Base-by-base conservation (phyloP, 129 eudicot species). In the Artemisia tridentata region DNA sequence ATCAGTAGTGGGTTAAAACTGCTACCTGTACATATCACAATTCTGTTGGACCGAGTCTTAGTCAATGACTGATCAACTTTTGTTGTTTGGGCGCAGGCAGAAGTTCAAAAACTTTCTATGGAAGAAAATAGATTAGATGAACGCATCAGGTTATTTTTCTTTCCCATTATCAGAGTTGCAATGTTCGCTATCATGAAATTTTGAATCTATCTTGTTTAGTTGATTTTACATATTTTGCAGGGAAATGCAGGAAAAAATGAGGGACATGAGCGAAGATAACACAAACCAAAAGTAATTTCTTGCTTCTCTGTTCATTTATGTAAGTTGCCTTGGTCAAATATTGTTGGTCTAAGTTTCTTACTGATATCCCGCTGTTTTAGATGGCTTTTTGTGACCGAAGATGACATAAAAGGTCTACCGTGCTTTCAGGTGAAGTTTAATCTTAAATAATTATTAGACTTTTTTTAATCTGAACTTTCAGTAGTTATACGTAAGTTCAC, bases 381-480 rank as follows among this genome's bases (percentile, higher is more conserved):
- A 81, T 95, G 97, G 97, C 93, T 95, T 75, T 95, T 95, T 75
- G 96, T 95, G 45, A 95, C 96, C 49, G 99, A 95, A 81, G 99
- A 90, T 23, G 99, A 95, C 79, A 95, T 95, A 57, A 95, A 90
- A 78, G 84, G 83, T 66, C 78, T 88, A 68, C 95, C 97, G 20
- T 88, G 96, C 80, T 95, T 95, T 79, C 95, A 82, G 99, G 99
- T 86, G 50, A 58, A 57, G 47, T 29, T 79, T 17, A 15, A 55
- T 27, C 46, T 45, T 2, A 47, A 60, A 11, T 41, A 7, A 27
- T 34, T 27, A 14, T 41, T 65, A 9, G n/a, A 14, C 45, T 17
- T 41, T 65, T 57, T 57, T 49, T 13, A 34, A 49, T 53, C 71
- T 18, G 1, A 50, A 38, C 45, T 50, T 11, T 50, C 17, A 50